Evolutionary conservation across 805 yeast species (phyloP).

Genomic region (Wickerhamomyces tratensis): DNA sequence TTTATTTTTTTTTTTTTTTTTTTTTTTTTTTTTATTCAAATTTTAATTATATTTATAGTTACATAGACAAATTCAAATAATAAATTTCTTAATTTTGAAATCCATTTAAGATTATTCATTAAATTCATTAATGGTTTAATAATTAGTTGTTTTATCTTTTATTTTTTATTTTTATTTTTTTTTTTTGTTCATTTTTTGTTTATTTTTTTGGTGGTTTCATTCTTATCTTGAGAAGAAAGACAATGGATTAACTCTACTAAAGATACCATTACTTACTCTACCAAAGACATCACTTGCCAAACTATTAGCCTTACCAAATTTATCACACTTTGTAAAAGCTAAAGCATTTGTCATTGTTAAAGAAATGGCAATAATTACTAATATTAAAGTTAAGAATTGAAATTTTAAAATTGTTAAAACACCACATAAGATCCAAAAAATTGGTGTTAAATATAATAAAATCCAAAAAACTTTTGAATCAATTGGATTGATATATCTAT

Average conservation of each 20-base stretch:
- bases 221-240: constrained; percentile 5
- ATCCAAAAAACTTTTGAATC: constrained; percentile 89
- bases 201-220: neutral
- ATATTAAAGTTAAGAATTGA: constrained; percentile 54
- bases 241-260: constrained; percentile 33
- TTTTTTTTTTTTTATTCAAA: no score
- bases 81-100: no score
- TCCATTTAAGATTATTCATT: no score
- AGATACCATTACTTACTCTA: constrained; percentile 34
- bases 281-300: constrained; percentile 51
- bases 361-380: constrained; percentile 58
- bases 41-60: no score
- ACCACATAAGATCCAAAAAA: constrained; percentile 65
- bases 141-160: no score
- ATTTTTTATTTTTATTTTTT: no score
- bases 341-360: constrained; percentile 75
- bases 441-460: constrained; percentile 66
- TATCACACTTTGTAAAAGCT: constrained; percentile 89
- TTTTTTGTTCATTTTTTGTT: no score
- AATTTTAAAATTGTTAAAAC: constrained; percentile 71
- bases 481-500: constrained; percentile 71
- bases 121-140: no score
- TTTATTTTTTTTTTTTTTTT: no score
- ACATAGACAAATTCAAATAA: no score
- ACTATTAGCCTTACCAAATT: constrained; percentile 76